phyloP scores from a whole-genome alignment of 768 basidiomycete genomes.

The Astraeus odoratus region DNA sequence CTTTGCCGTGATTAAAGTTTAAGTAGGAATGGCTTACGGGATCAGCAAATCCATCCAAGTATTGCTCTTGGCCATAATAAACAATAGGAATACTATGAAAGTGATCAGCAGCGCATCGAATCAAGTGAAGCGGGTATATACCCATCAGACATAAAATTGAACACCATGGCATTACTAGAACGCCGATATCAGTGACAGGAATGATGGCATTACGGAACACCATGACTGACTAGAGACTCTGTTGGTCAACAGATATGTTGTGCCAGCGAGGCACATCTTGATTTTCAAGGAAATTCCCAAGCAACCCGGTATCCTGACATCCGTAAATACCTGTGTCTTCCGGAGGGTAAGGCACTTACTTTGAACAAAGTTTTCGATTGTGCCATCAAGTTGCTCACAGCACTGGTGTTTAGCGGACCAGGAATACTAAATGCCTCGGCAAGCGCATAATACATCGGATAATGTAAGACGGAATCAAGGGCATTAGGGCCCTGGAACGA shows the following conservation, averaged over 20 bases:
- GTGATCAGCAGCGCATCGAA: not conserved
- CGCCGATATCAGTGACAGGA: slow-evolving; percentile 7
- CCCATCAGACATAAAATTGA: slow-evolving; percentile 74
- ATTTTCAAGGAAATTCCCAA: slow-evolving; percentile 79
- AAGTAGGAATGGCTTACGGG: slow-evolving; percentile 39
- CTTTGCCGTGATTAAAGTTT: slow-evolving; percentile 2
- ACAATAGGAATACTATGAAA: slow-evolving; percentile 59
- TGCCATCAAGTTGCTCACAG: slow-evolving; percentile 42
- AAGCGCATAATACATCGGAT: slow-evolving; percentile 60
- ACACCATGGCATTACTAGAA: slow-evolving; percentile 63
- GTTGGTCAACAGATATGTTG: slow-evolving; percentile 63
- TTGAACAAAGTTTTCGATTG: slow-evolving; percentile 49
- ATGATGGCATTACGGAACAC: not conserved
- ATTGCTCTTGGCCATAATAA: slow-evolving; percentile 79
- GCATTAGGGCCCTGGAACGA: slow-evolving; percentile 54
- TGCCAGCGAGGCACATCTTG: slow-evolving; percentile 74
- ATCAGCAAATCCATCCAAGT: slow-evolving; percentile 54
- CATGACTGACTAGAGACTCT: slow-evolving; percentile 52
- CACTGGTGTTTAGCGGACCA: slow-evolving; percentile 57
- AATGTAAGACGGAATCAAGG: slow-evolving; percentile 68
- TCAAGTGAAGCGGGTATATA: slow-evolving; percentile 5
- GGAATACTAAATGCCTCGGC: slow-evolving; percentile 65
- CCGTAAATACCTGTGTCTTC: not conserved
- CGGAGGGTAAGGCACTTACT: slow-evolving; percentile 17
- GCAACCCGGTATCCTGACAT: slow-evolving; percentile 22